phyloP scores from a whole-genome alignment of 75 land plant genomes.

The Adiantum capillusveneris region DNA sequence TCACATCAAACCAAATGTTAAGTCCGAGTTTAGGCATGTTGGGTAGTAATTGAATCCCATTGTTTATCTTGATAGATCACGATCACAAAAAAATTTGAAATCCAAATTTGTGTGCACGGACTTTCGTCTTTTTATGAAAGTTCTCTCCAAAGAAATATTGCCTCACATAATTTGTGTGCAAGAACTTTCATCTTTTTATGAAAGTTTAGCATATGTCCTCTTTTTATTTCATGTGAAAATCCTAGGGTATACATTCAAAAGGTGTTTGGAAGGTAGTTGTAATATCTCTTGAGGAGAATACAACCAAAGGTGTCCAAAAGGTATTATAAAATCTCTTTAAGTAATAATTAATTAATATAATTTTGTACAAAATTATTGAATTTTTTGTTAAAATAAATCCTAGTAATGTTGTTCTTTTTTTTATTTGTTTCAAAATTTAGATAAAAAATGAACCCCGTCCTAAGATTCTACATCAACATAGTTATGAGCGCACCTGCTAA shows the following conservation, averaged over 20 bases:
- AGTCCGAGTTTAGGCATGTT: conserved; percentile 60
- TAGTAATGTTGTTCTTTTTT: too few relatives aligned
- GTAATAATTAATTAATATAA: too few relatives aligned
- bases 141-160: too few relatives aligned
- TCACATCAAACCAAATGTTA: conserved; percentile 63
- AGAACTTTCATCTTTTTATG: background rate
- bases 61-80: conserved; percentile 22
- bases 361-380: background rate
- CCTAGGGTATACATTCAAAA: background rate
- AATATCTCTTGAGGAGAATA: too few relatives aligned
- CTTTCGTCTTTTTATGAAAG: background rate
- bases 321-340: background rate
- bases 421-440: too few relatives aligned
- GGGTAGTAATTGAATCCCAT: conserved; percentile 68
- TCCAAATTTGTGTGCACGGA: background rate
- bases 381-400: too few relatives aligned
- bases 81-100: background rate
- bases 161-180: background rate
- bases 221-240: background rate
- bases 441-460: too few relatives aligned
- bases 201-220: background rate
- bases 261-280: background rate
- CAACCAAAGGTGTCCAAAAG: too few relatives aligned
- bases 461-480: too few relatives aligned
- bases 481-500: too few relatives aligned